Base-by-base conservation (phyloP, 805 yeast species). In the Zygosaccharomyces bisporus region DNA sequence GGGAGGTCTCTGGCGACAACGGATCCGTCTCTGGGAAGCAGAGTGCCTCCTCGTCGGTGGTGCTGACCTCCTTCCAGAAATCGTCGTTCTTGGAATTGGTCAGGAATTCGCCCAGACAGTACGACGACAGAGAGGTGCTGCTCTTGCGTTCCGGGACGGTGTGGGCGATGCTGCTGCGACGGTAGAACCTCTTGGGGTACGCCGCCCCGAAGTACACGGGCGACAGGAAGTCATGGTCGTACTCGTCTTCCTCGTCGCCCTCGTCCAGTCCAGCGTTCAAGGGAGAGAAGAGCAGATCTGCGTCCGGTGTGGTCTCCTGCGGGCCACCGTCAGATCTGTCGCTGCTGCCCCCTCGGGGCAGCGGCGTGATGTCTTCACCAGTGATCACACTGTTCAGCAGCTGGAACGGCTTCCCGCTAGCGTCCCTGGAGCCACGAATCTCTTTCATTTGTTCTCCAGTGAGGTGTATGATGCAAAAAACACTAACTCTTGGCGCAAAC, bases 41-140 rank as follows among this genome's bases (percentile, higher is more conserved):
- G 20, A 57, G 42, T 2, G 59, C 55, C 18, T 55, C 61, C 39
- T 58, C 58, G 13, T 48, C 47, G n/a, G 61, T 55, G n/a, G 49
- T 37, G 10, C 50, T 53, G 14, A 62, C 64, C 35, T 60, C 66
- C 38, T 61, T 61, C 67, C 67, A 62, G 42, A 62, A 62, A 44
- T 62, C 67, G 18, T 52, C 56, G 36, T 56, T 56, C 20, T 43
- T 47, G 10, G 49, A 37, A 18, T 41, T 38, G 31, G 37, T 47
- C 29, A 47, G 31, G 17, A 48, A 34, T 14, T 42, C 52, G 18
- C 35, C 40, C 17, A 42, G 35, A 18, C 27, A 31, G 7, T 24
- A 37, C 13, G 39, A 10, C 10, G 40, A 25, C 20, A 30, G 20
- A 17, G 42, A 41, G 24, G 37, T 34, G 33, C 51, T 47, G 32